phyloP scores from a whole-genome alignment of 1,284 basidiomycete species.

The Tilletia walkeri region DNA sequence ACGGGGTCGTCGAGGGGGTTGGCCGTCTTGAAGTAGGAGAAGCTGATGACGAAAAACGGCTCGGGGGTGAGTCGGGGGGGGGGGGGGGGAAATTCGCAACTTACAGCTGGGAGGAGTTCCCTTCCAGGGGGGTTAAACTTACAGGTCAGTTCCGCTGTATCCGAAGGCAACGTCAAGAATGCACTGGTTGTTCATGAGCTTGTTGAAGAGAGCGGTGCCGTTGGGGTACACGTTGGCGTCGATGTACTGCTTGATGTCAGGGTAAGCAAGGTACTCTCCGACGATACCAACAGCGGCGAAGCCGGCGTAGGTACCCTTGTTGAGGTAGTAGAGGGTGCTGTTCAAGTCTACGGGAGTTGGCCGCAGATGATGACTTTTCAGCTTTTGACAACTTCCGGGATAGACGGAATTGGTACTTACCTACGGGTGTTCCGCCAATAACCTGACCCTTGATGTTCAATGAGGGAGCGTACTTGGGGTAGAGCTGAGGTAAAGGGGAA shows the following conservation, averaged over 20 bases:
- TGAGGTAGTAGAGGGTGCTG: conserved; percentile 32
- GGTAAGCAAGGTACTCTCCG: conserved; percentile 28
- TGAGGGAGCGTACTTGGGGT: conserved; percentile 33
- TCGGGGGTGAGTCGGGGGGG: neutral
- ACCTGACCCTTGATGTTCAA: conserved; percentile 45
- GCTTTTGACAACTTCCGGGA: too few relatives aligned
- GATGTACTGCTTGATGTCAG: conserved; percentile 29
- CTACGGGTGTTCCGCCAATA: too few relatives aligned
- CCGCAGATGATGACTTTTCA: too few relatives aligned
- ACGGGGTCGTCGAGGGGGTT: conserved; percentile 33
- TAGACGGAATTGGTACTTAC: too few relatives aligned
- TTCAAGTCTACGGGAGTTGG: conserved; percentile 36
- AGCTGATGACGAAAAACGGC: neutral
- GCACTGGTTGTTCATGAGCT: conserved; percentile 31
- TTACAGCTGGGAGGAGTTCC: too few relatives aligned
- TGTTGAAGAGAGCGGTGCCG: conserved; percentile 22
- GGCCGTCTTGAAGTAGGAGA: conserved; percentile 30
- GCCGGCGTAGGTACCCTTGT: conserved; percentile 34
- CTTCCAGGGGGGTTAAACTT: too few relatives aligned
- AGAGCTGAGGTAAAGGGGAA: too few relatives aligned
- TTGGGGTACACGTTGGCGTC: conserved; percentile 24
- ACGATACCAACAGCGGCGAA: conserved; percentile 40
- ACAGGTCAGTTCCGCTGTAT: conserved; percentile 29
- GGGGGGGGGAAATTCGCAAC: too few relatives aligned
- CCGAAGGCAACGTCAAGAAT: conserved; percentile 22